Base-by-base conservation (phyloP, 192 early-diverging fungal genomes). In the Obelidium mucronatum region DNA sequence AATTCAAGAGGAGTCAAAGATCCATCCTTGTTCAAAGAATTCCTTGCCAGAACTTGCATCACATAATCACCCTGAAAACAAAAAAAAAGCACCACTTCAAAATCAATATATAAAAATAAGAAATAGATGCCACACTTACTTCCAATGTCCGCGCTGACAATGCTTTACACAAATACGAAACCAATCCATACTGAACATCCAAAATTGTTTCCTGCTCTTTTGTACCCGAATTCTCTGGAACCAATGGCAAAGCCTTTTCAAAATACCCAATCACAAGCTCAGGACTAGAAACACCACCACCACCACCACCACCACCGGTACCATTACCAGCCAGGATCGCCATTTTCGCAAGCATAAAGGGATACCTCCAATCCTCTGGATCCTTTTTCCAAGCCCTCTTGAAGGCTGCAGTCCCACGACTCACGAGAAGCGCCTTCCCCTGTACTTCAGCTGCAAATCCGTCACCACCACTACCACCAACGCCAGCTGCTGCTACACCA, bases 121-220 rank as follows among this genome's bases (percentile, higher is more conserved):
- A 44, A 3, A 35, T 22, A 52, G n/a, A n/a, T n/a, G n/a, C n/a
- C n/a, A n/a, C 26, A 52, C 35, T 44, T 81, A 91, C 85, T 61
- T 85, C 70, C 26, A 92, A 87, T 54, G 81, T 82, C n/a, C 73
- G 73, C 11, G 56, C 28, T 2, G 70, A 79, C 6, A 92, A 60
- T 59, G 80, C 81, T 69, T 93, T 93, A 8, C 78, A 78, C 26
- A 93, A 54, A 1, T 83, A 78, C 8, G 89, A 89, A 33, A 86
- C 81, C 24, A 92, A 68, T 56, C 86, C 87, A 61, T 90, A 87
- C 0, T 78, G 78, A 19, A 91, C 85, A 56, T 93, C 90, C 37
- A 91, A 79, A 26, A 90, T 88, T 39, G 64, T 86, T 68, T 92
- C 91, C 60, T 88, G 83, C 36, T 84, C 83, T 56, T 82, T 84